Percentiles rank a stretch among this genome's conserved stretches.
Conservation (phyloP, 192 early-diverging fungal genomes). For the Linnemannia exigua region DNA sequence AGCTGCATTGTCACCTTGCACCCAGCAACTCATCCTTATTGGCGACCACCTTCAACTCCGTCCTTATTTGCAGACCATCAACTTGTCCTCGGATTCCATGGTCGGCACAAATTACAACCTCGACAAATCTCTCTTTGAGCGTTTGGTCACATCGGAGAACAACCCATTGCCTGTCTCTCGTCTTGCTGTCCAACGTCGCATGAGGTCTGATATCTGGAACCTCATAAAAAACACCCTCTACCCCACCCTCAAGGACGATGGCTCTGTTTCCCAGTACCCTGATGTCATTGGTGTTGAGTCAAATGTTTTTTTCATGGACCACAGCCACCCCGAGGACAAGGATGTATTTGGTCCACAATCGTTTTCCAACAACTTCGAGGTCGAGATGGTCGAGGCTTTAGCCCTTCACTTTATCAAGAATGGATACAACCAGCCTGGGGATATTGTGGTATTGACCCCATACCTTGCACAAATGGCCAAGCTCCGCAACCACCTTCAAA, state of each 20-base stretch:
- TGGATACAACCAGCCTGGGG: conserved; percentile 50
- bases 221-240: conserved; percentile 59
- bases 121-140: conserved; percentile 63
- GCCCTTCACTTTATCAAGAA: conserved; percentile 57
- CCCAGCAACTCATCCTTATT: conserved; percentile 67
- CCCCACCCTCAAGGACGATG: conserved; percentile 52
- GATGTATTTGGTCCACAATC: conserved; percentile 49
- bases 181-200: conserved; percentile 59
- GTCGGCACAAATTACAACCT: conserved; percentile 50
- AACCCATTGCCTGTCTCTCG: conserved; percentile 29
- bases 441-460: conserved; percentile 66
- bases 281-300: conserved; percentile 50
- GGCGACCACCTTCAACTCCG: conserved; percentile 57
- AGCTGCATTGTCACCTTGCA: conserved; percentile 44
- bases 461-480: conserved; percentile 61
- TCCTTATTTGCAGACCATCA: conserved; percentile 18
- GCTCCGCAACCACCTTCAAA: conserved; percentile 32
- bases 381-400: conserved; percentile 59
- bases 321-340: conserved; percentile 54
- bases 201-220: conserved; percentile 60
- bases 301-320: conserved; percentile 63
- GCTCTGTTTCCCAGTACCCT: conserved; percentile 23
- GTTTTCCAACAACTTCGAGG: conserved; percentile 59
- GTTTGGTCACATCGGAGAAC: conserved; percentile 39
- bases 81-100: conserved; percentile 44